Conservation (phyloP, 768 basidiomycete species). For the Tulasnella sp. region DNA sequence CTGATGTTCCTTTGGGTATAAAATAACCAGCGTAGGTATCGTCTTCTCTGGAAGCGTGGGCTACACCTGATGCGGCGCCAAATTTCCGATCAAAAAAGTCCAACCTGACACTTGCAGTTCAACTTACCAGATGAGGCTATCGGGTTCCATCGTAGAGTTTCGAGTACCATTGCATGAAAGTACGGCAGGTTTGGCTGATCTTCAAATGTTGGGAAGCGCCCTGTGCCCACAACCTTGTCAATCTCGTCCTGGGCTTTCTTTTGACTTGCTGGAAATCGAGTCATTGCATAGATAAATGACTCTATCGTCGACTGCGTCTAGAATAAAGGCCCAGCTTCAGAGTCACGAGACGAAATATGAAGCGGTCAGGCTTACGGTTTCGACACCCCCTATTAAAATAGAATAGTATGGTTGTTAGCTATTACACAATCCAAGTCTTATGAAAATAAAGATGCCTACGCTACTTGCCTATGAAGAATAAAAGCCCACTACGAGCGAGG, state of each 20-base stretch:
- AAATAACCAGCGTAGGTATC: not conserved
- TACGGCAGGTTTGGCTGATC: conserved; percentile 25
- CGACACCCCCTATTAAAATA: not conserved
- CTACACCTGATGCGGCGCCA: not conserved
- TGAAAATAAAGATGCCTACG: not conserved
- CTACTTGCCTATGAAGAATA: not conserved
- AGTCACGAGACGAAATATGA: no score
- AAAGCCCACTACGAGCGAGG: not conserved
- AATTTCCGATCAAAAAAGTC: not conserved
- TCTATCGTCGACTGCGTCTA: conserved; percentile 22
- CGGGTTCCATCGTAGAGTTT: conserved; percentile 24
- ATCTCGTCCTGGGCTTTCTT: conserved; percentile 35
- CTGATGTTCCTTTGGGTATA: not conserved
- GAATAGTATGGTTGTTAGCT: no score
- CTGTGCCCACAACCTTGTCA: conserved; percentile 27
- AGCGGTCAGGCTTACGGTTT: not conserved
- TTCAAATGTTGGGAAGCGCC: conserved; percentile 27
- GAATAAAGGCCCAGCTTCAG: not conserved
- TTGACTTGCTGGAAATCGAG: conserved; percentile 27
- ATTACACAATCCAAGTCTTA: no score
- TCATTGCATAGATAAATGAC: conserved; percentile 25
- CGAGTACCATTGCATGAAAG: conserved; percentile 22
- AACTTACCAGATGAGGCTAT: not conserved
- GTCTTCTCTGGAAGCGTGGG: not conserved
- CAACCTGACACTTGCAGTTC: no score